Conservation (phyloP, 2,329 filamentous ascomycete genomes). For the Aureobasidium leucospermi region DNA sequence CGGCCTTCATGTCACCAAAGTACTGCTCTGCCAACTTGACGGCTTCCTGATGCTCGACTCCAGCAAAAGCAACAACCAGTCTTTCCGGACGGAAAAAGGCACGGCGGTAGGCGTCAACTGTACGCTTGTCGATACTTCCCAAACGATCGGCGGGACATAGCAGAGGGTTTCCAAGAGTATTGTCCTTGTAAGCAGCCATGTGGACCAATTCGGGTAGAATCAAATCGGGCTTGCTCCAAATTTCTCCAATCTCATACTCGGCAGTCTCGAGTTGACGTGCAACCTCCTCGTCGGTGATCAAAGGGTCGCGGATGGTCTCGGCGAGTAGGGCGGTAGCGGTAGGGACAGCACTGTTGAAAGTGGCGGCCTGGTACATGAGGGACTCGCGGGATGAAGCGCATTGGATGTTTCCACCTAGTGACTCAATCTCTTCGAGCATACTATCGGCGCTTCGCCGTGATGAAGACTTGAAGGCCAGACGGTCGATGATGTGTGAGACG, state of each 20-base stretch:
- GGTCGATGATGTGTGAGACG: conserved; percentile 92
- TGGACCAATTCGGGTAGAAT: conserved; percentile 94
- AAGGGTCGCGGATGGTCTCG: conserved; percentile 83
- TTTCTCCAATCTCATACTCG: conserved; percentile 91
- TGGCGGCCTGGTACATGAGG: conserved; percentile 97
- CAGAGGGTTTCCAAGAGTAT: conserved; percentile 89
- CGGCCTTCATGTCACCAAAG: conserved; percentile 78
- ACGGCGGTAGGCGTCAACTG: conserved; percentile 71
- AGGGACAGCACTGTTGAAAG: conserved; percentile 88
- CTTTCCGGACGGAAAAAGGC: conserved; percentile 83
- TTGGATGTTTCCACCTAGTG: conserved; percentile 89
- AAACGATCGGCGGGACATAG: conserved; percentile 84
- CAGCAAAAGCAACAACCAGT: conserved; percentile 92
- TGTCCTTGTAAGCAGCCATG: conserved; percentile 90
- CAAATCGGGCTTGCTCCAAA: conserved; percentile 94
- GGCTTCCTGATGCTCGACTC: conserved; percentile 74
- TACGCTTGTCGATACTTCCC: conserved; percentile 61
- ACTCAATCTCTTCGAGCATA: conserved; percentile 82
- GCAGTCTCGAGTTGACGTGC: conserved; percentile 81
- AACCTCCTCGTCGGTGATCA: conserved; percentile 81
- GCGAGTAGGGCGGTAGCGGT: conserved; percentile 76
- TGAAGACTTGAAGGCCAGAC: conserved; percentile 89
- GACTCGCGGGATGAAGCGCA: conserved; percentile 92
- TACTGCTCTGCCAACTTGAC: conserved; percentile 72
- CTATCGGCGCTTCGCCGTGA: conserved; percentile 64